Percentiles rank a stretch among this genome's conserved stretches.
These are phyloP conservation scores for Lipomyces yamanashiensis DNA, from an alignment of 805 yeast genomes.

Conservation along the genomic window DNA sequence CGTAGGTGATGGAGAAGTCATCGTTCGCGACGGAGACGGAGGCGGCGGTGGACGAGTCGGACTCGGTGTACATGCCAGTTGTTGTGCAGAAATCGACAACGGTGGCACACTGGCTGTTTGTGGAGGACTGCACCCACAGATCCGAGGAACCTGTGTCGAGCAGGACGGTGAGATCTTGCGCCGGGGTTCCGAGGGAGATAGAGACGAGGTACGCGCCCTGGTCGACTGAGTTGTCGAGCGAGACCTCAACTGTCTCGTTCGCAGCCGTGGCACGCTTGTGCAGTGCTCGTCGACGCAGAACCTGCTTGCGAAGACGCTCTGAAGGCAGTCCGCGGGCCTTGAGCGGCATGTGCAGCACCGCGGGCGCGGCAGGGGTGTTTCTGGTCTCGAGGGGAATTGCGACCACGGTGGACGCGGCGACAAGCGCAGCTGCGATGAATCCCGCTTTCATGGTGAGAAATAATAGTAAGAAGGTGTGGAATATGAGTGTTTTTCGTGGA, in stretches of 20 bases:
- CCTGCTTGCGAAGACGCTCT: constrained; percentile 15
- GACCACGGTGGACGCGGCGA: constrained; percentile 4
- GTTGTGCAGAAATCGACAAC: constrained; percentile 34
- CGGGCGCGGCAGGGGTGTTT: not conserved
- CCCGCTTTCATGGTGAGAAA: constrained; percentile 1
- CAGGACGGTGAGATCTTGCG: constrained; percentile 57
- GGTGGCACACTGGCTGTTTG: constrained; percentile 51
- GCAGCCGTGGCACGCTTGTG: constrained; percentile 12
- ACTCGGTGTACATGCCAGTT: constrained; percentile 42
- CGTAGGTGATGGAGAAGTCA: constrained; percentile 48
- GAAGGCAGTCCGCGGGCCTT: constrained; percentile 10
- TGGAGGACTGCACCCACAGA: constrained; percentile 60
- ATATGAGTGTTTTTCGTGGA: not conserved
- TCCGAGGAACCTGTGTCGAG: constrained; percentile 81
- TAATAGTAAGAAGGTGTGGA: not conserved
- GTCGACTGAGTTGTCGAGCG: constrained; percentile 39
- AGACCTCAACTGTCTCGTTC: constrained; percentile 26
- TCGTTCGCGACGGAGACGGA: constrained; percentile 22
- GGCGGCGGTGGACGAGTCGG: constrained; percentile 40
- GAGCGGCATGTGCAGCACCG: constrained; percentile 17
- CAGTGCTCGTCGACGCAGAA: constrained; percentile 11
- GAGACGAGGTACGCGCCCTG: constrained; percentile 41
- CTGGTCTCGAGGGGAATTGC: constrained; percentile 8
- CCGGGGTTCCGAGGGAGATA: constrained; percentile 59
- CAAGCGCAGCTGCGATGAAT: not conserved